These are phyloP conservation scores for Allomyces arbusculus DNA, from an alignment of 192 early-diverging fungal genomes.

Conservation along the genomic window DNA sequence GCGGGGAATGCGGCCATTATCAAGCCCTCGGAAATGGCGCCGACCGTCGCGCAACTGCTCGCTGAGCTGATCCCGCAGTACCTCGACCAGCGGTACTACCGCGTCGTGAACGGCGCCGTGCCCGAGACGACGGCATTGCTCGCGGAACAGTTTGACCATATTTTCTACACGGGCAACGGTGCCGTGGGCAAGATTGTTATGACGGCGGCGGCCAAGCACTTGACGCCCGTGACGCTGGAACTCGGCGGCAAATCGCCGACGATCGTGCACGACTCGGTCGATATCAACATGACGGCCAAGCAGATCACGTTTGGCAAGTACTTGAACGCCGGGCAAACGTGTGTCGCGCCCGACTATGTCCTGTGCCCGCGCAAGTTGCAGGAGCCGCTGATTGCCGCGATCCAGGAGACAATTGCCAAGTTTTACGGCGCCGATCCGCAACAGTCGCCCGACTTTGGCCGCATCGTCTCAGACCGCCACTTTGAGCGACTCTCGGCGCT, in stretches of 20 bases:
- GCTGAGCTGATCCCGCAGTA: constrained; percentile 47
- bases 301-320: constrained; percentile 65
- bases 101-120: constrained; percentile 56
- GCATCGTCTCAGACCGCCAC: constrained; percentile 53
- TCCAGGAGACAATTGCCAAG: constrained; percentile 19
- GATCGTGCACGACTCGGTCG: constrained; percentile 26
- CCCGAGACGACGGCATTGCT: constrained; percentile 53
- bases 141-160: constrained; percentile 65
- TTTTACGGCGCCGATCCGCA: constrained; percentile 28
- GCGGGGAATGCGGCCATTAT: constrained; percentile 67
- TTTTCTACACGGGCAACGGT: constrained; percentile 78
- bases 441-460: constrained; percentile 29
- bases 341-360: constrained; percentile 73
- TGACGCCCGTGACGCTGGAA: constrained; percentile 78
- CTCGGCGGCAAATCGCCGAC: constrained; percentile 77
- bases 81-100: constrained; percentile 39
- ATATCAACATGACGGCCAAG: constrained; percentile 40
- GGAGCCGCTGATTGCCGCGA: constrained; percentile 30
- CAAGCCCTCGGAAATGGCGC: constrained; percentile 71
- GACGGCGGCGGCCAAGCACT: constrained; percentile 58
- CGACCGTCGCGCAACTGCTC: constrained; percentile 38
- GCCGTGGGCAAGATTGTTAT: constrained; percentile 63
- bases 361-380: constrained; percentile 38
- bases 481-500: constrained; percentile 40
- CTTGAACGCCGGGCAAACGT: constrained; percentile 76